Conservation (phyloP, 2,329 filamentous ascomycete genomes). For the Teratosphaeria zuluensis region DNA sequence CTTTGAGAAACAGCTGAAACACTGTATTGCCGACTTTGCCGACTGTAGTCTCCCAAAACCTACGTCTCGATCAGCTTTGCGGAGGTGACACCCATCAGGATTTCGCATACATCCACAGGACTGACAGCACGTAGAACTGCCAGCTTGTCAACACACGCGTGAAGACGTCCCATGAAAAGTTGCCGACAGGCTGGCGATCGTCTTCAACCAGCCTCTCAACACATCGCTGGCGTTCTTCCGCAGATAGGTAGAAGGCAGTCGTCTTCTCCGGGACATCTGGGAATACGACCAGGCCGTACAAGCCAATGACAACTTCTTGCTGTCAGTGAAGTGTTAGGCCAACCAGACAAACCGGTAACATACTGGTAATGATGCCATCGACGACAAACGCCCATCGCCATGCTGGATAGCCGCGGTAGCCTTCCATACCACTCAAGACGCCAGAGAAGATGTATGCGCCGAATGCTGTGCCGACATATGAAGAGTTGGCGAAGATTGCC, state of each 20-base stretch:
- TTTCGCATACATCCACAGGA: slow-evolving; percentile 3
- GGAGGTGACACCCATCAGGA: not conserved
- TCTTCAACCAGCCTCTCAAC: slow-evolving; percentile 6
- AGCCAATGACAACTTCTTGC: slow-evolving; percentile 4
- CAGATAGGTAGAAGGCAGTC: slow-evolving; percentile 6
- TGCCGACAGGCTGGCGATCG: slow-evolving; percentile 4
- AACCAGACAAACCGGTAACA: not conserved
- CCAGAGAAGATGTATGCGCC: not conserved
- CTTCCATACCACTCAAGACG: not conserved
- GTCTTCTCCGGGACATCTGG: slow-evolving; percentile 8
- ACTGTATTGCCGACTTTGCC: slow-evolving; percentile 11
- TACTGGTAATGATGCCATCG: not conserved
- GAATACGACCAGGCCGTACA: slow-evolving; percentile 7
- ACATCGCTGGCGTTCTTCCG: slow-evolving; percentile 4
- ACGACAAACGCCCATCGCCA: not conserved
- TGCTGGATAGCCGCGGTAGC: not conserved
- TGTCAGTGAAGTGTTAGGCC: not conserved
- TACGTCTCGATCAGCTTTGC: not conserved
- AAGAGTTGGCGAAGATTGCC: not conserved
- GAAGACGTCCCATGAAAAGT: slow-evolving; percentile 5
- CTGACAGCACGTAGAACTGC: slow-evolving; percentile 8
- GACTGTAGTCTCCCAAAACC: slow-evolving; percentile 9
- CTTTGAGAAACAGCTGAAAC: slow-evolving; percentile 9
- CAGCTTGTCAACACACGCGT: slow-evolving; percentile 4
- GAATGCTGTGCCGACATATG: not conserved